phyloP scores from a whole-genome alignment of 768 basidiomycete genomes.

The Porpolomopsis calyptriformis region DNA sequence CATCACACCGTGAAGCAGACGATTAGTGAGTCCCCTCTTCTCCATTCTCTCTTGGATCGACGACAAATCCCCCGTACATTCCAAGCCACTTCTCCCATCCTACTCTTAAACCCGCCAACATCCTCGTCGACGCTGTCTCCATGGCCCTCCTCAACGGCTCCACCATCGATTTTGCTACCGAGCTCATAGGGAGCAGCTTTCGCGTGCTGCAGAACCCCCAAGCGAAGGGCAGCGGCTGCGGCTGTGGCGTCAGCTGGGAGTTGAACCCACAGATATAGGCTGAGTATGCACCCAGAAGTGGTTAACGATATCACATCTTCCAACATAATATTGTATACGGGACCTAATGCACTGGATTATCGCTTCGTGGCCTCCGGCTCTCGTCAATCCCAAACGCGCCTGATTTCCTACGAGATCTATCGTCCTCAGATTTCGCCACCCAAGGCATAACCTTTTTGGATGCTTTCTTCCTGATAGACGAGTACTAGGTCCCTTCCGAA shows the following conservation, averaged over 20 bases:
- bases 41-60: not conserved
- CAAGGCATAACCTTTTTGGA: too few species aligned
- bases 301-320: too few species aligned
- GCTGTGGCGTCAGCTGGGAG: slow-evolving; percentile 96
- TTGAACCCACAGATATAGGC: slow-evolving; percentile 49
- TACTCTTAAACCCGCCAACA: slow-evolving; percentile 55
- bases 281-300: too few species aligned
- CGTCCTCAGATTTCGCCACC: too few species aligned
- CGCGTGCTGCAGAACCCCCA: slow-evolving; percentile 78
- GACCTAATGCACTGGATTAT: too few species aligned
- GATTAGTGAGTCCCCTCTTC: slow-evolving; percentile 62
- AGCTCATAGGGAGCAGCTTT: slow-evolving; percentile 91
- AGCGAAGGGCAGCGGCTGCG: slow-evolving; percentile 82
- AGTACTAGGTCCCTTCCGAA: too few species aligned
- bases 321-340: too few species aligned
- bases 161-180: slow-evolving; percentile 84
- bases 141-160: slow-evolving; percentile 78
- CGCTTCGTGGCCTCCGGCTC: too few species aligned
- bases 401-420: too few species aligned
- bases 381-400: too few species aligned
- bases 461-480: too few species aligned
- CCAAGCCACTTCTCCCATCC: slow-evolving; percentile 65
- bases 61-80: slow-evolving; percentile 1
- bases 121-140: slow-evolving; percentile 81
- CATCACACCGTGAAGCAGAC: slow-evolving; percentile 47